Conservation (phyloP, 2,329 filamentous ascomycete genomes). For the Aspergillus eucalypticola region DNA sequence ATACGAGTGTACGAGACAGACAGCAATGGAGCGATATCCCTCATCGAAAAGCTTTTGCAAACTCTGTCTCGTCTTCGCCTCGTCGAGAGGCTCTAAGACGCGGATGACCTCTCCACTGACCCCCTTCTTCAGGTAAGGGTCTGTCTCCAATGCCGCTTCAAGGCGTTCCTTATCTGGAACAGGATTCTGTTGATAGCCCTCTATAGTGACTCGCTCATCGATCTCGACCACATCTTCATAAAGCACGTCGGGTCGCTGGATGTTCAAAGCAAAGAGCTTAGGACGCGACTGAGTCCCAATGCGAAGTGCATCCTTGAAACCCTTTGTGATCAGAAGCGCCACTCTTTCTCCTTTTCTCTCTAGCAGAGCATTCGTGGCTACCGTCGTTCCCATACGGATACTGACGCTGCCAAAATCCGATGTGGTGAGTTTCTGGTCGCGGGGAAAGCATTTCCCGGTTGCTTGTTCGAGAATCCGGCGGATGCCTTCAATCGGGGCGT, state of each 20-base stretch:
- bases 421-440: slow-evolving; percentile 37
- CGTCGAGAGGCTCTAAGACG: slow-evolving; percentile 52
- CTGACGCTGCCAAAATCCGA: slow-evolving; percentile 25
- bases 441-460: slow-evolving; percentile 37
- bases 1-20: neutral
- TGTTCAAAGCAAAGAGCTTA: slow-evolving; percentile 85
- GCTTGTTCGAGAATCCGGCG: slow-evolving; percentile 61
- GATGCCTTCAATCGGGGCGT: slow-evolving; percentile 75
- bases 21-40: neutral
- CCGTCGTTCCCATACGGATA: slow-evolving; percentile 92
- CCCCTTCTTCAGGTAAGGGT: neutral
- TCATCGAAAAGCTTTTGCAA: neutral
- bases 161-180: slow-evolving; percentile 64
- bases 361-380: slow-evolving; percentile 85
- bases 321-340: slow-evolving; percentile 81
- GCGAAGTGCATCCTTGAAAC: slow-evolving; percentile 80
- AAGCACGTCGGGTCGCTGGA: slow-evolving; percentile 75
- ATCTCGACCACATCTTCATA: slow-evolving; percentile 83
- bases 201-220: slow-evolving; percentile 74
- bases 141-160: slow-evolving; percentile 61
- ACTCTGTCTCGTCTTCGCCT: neutral
- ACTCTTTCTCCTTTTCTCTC: slow-evolving; percentile 88
- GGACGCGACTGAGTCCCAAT: slow-evolving; percentile 91
- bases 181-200: slow-evolving; percentile 55
- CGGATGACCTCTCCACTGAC: slow-evolving; percentile 55